phyloP scores from a whole-genome alignment of 768 basidiomycete genomes.

The Gloeophyllum trabeum region DNA sequence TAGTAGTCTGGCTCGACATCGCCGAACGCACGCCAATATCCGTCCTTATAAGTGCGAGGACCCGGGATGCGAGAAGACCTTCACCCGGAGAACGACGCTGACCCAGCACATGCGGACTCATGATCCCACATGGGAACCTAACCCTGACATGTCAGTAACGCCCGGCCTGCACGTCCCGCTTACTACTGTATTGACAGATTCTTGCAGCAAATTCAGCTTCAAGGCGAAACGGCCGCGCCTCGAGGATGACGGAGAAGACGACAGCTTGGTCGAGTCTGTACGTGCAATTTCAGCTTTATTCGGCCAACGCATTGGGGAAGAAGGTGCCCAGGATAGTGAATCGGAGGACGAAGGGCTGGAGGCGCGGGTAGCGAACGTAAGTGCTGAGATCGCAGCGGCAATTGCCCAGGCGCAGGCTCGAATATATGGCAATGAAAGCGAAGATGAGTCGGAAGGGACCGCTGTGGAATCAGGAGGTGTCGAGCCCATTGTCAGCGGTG shows the following conservation, averaged over 20 bases:
- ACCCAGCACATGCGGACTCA: constrained; percentile 85
- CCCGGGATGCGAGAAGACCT: constrained; percentile 75
- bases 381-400: constrained; percentile 70
- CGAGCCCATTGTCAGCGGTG: constrained; percentile 48
- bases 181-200: constrained; percentile 3
- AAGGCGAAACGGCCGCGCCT: constrained; percentile 51
- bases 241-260: constrained; percentile 37
- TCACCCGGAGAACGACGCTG: constrained; percentile 76
- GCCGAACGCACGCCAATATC: constrained; percentile 81
- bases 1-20: constrained; percentile 83
- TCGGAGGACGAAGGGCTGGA: constrained; percentile 26
- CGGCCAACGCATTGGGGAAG: constrained; percentile 26
- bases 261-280: constrained; percentile 60
- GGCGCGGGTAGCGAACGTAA: constrained; percentile 63
- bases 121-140: constrained; percentile 76
- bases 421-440: constrained; percentile 46
- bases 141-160: constrained; percentile 62
- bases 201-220: constrained; percentile 61
- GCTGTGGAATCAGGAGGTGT: constrained; percentile 16
- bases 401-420: constrained; percentile 65
- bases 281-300: constrained; percentile 66
- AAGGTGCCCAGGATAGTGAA: constrained; percentile 2
- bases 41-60: constrained; percentile 83
- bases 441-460: constrained; percentile 20
- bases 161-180: constrained; percentile 3